Evolutionary conservation across 2,329 filamentous ascomycete genomes (phyloP).

Genomic region (Pseudogymnoascus sp.): DNA sequence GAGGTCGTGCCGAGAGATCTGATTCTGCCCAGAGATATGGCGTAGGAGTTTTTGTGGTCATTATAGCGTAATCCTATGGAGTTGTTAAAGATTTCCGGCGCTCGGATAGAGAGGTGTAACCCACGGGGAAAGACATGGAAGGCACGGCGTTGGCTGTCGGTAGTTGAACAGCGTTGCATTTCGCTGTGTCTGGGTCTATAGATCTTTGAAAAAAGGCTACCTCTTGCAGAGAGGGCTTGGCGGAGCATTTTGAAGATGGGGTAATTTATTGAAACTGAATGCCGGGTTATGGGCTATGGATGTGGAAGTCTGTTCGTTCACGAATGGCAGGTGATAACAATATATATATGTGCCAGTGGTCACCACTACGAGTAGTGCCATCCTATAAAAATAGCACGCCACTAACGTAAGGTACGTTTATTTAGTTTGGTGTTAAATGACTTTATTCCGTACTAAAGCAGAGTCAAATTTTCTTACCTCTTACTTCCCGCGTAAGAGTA

Average conservation of each 20-base stretch:
- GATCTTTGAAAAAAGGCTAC: not conserved
- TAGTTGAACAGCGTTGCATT: not conserved
- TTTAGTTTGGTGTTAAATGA: not conserved
- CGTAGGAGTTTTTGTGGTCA: not conserved
- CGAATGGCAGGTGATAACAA: not conserved
- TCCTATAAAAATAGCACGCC: not conserved
- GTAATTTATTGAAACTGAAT: not conserved
- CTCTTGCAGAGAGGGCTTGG: not conserved
- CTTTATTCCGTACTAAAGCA: not conserved
- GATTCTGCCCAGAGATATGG: not conserved
- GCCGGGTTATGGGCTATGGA: not conserved
- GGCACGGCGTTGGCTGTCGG: not conserved
- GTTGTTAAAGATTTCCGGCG: not conserved
- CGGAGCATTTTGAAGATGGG: not conserved
- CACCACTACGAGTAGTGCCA: not conserved
- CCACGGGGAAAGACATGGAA: not conserved
- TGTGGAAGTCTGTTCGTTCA: not conserved
- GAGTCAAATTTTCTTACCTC: not conserved
- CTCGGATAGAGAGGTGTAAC: not conserved
- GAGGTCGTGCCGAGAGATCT: not conserved
- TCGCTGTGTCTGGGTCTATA: not conserved
- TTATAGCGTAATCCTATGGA: not conserved
- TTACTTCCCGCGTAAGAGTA: not conserved
- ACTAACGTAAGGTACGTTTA: not conserved
- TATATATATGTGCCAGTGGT: not conserved